These are phyloP conservation scores for Salmacisia buchloeana DNA, from an alignment of 1,284 basidiomycete species.

Conservation along the genomic window DNA sequence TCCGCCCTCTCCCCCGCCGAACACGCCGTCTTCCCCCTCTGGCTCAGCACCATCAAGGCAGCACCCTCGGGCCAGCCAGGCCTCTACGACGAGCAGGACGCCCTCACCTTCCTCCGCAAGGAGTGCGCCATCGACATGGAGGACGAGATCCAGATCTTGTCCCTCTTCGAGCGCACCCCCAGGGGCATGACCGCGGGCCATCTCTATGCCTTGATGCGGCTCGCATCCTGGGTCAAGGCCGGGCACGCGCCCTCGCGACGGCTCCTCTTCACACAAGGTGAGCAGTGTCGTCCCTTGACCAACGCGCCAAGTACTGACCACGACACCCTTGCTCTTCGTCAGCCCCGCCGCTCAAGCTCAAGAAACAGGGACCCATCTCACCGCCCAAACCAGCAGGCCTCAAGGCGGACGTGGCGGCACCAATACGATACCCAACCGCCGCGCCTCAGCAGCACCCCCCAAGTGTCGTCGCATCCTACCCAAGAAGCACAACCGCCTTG, in stretches of 20 bases:
- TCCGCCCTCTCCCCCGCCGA: constrained; percentile 48
- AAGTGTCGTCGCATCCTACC: not conserved
- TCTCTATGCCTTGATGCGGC: constrained; percentile 46
- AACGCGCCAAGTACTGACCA: not conserved
- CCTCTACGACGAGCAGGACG: constrained; percentile 44
- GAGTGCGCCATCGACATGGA: constrained; percentile 39
- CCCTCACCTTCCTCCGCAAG: constrained; percentile 40
- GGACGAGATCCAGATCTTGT: constrained; percentile 46
- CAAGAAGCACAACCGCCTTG: not conserved
- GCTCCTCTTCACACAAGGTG: constrained; percentile 44
- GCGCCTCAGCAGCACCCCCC: not conserved
- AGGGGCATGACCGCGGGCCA: constrained; percentile 42
- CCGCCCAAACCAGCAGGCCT: not conserved
- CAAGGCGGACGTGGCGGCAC: not conserved
- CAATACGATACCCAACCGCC: constrained; percentile 1
- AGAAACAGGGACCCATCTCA: not conserved
- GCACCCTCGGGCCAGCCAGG: constrained; percentile 39
- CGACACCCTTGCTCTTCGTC: too few relatives aligned
- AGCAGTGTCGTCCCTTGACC: not conserved
- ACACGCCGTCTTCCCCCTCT: constrained; percentile 35
- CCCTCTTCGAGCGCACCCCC: constrained; percentile 46
- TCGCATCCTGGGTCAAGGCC: constrained; percentile 46
- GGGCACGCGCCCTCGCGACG: constrained; percentile 27
- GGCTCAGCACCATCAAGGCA: constrained; percentile 37
- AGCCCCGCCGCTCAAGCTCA: constrained; percentile 3